phyloP scores from a whole-genome alignment of 352 stramenopile species.

The Phytophthora kernoviae region DNA sequence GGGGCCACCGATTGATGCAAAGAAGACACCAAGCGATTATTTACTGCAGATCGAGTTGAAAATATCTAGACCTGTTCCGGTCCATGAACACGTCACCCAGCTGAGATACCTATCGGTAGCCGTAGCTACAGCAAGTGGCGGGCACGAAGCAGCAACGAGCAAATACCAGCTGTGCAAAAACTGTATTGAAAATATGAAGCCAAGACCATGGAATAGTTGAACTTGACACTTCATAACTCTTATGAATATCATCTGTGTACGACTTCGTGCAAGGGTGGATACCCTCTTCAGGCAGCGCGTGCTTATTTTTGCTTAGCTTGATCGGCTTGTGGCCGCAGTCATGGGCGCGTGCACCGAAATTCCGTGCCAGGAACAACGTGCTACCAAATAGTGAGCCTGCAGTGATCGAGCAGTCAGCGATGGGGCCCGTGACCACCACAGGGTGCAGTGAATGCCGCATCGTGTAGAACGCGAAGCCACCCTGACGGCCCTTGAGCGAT shows the following conservation, averaged over 20 bases:
- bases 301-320: slow-evolving; percentile 26
- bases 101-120: too few relatives aligned
- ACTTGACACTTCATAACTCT: slow-evolving; percentile 22
- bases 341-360: slow-evolving; percentile 62
- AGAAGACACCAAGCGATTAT: slow-evolving; percentile 2
- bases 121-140: too few relatives aligned
- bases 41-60: slow-evolving; percentile 10
- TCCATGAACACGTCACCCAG: too few relatives aligned
- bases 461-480: slow-evolving; percentile 84
- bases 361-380: slow-evolving; percentile 72
- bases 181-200: not conserved
- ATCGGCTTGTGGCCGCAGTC: slow-evolving; percentile 30
- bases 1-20: too few relatives aligned
- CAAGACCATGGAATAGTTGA: not conserved
- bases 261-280: not conserved
- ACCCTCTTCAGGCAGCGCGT: not conserved
- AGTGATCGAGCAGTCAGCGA: slow-evolving; percentile 75
- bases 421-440: slow-evolving; percentile 82
- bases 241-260: slow-evolving; percentile 28
- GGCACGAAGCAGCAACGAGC: too few relatives aligned
- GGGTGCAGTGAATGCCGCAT: slow-evolving; percentile 70
- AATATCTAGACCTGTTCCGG: too few relatives aligned
- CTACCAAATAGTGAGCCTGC: slow-evolving; percentile 81
- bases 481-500: slow-evolving; percentile 66
- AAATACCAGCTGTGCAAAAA: too few relatives aligned